Evolutionary conservation across 495 filamentous ascomycete species (phyloP).

Genomic region (Penicillium turbatum): DNA sequence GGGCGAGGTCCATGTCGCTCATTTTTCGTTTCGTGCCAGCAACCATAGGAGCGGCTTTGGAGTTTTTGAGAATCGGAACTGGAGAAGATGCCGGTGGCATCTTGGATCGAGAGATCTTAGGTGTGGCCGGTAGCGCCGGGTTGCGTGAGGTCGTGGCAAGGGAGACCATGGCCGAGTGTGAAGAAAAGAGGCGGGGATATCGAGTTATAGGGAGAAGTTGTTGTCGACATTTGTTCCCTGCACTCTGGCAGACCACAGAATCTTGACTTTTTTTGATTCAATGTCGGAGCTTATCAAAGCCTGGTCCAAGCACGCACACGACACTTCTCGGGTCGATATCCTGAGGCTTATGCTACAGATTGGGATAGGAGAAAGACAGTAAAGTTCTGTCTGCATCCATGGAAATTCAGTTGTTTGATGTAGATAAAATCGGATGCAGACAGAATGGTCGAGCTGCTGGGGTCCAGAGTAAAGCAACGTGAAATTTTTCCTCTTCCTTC

Average conservation of each 20-base stretch:
- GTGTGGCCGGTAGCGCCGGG: constrained; percentile 25
- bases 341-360: constrained; percentile 18
- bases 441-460: constrained; percentile 12
- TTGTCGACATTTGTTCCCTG: constrained; percentile 24
- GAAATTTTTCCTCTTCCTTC: constrained; percentile 22
- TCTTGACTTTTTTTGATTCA: constrained; percentile 1
- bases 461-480: constrained; percentile 7
- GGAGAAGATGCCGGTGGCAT: constrained; percentile 37
- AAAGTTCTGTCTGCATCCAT: constrained; percentile 21
- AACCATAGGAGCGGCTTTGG: constrained; percentile 22
- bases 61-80: constrained; percentile 41
- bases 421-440: constrained; percentile 18
- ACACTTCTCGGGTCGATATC: constrained; percentile 14
- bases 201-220: constrained; percentile 2
- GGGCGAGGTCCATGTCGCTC: constrained; percentile 36
- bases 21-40: constrained; percentile 39
- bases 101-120: constrained; percentile 24
- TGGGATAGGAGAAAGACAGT: constrained; percentile 8
- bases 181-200: neutral
- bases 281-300: constrained; percentile 6
- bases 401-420: constrained; percentile 8
- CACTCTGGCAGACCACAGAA: constrained; percentile 6
- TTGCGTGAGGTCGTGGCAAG: constrained; percentile 36
- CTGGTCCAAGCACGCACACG: constrained; percentile 29
- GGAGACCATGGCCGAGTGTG: constrained; percentile 39